Base-by-base conservation (phyloP, 106 monocot genomes). In the Vanilla planifolia region DNA sequence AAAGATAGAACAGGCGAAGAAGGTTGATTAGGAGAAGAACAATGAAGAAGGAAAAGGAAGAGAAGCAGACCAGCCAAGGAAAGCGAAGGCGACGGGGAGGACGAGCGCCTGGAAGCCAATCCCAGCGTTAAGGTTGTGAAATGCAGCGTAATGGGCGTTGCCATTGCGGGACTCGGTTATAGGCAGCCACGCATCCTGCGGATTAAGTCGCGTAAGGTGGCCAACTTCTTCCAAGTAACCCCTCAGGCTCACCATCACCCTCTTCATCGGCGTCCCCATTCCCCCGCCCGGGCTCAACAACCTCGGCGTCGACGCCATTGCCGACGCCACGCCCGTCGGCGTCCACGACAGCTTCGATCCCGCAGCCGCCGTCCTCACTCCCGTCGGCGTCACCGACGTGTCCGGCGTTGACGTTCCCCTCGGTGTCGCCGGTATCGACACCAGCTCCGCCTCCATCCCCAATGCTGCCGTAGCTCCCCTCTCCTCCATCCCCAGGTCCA, bases 131-230 rank as follows among this genome's bases (percentile, higher is more conserved):
- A 95, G 86, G 39, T 79, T 86, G 69, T 95, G 95, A 51, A 95
- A 95, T 3, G 89, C 95, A 1, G 95, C 95, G 66, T 90, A 95
- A 64, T 84, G 86, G 7, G 90, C 90, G 63, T 95, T 95, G 23
- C 89, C 95, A 45, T 82, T 90, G 58, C 95, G 68, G 33, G 83
- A 83, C 63, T 95, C 89, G 33, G 95, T 95, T 60, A 95, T 86
- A 34, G 95, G 95, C 19, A 95, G 83, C 95, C 95, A 95, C 0
- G 89, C 86, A 55, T 95, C 95, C 78, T 86, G 95, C 20, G 95
- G 95, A 70, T 95, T 90, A 39, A 90, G 86, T 80, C 75, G 73
- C 17, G 94, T 95, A 22, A 95, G 89, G 63, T 95, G 94, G 5
- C 94, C 94, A 16, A 95, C 78, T 55, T 95, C 94, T 70, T 95